Base-by-base conservation (phyloP, 75 land plant genomes). In the Selaginella moellendorffii region DNA sequence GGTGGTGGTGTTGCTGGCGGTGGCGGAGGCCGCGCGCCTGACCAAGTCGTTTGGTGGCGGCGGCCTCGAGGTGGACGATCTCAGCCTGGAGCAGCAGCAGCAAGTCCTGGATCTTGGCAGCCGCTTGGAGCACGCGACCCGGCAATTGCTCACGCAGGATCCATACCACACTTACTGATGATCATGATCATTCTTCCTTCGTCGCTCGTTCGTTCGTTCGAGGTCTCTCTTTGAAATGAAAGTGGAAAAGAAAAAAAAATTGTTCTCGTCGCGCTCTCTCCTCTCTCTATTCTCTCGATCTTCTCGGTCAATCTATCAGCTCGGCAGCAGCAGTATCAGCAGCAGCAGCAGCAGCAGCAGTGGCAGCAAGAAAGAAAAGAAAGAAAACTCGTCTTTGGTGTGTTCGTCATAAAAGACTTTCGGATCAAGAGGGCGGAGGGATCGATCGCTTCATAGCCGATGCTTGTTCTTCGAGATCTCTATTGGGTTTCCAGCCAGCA, bases 11-110 rank as follows among this genome's bases (percentile, higher is more conserved):
- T 36, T 36, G 10, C 14, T 36, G 10, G 5, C 46, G 46, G 14
- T 36, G 46, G 46, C 14, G 14, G 10, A 36, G 46, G 46, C 10
- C 46, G 46, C 46, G 5, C 46, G 46, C 14, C 46, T 36, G 10
- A 36, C 10, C 46, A 36, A 36, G 46, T 5, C 46, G 46, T 36
- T 36, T 14, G 14, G 10, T 5, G 46, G 46, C 5, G 46, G 46
- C 5, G 59, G 59, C 19, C 5, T 56, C 17, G 59, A 56, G 59
- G 9, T 56, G 59, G 59, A 56, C 9, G 59, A 56, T 56, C n/a
- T 56, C 17, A 21, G 25, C 59, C n/a, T 56, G 8, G 59, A 19
- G 9, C 23, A 56, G 59, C 59, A 56, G 59, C 59, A 56, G 59
- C 59, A 56, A 19, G 59, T 56, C 9, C 2, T 56, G 59, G 59